A percentile compares a stretch with the other conserved stretches of the same genome.
These are phyloP conservation scores for Vaccinium macrocarpon DNA, from an alignment of 148 eudicot genomes.

Conservation along the genomic window DNA sequence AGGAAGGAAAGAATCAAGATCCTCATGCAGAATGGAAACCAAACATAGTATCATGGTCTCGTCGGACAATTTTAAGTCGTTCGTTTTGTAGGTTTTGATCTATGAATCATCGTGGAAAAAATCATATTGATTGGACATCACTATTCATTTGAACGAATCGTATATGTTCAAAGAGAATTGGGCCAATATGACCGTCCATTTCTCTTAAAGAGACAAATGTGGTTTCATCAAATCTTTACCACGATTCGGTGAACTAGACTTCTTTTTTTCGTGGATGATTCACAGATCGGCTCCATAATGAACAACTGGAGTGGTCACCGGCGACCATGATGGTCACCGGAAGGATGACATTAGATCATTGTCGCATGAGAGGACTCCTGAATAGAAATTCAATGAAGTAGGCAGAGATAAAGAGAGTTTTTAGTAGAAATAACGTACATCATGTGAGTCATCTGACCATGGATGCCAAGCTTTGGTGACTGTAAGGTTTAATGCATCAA, in stretches of 20 bases:
- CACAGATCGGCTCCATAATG: not conserved
- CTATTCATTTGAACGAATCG: not conserved
- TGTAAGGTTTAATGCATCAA: constrained; percentile 25
- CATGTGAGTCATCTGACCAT: constrained; percentile 23
- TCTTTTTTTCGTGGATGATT: not conserved
- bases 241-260: not conserved
- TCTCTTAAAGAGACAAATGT: not conserved
- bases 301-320: not conserved
- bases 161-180: not conserved
- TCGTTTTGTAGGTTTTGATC: not conserved
- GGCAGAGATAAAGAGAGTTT: not conserved
- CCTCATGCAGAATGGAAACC: no score
- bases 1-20: no score
- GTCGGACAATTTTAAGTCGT: not conserved
- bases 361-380: no score
- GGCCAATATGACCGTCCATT: not conserved
- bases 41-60: not conserved
- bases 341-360: no score
- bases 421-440: constrained; percentile 11
- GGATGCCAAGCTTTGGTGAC: constrained; percentile 28
- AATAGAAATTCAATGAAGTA: not conserved
- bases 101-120: not conserved
- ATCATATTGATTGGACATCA: not conserved
- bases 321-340: not conserved
- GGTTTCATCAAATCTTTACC: no score